Base-by-base conservation (phyloP, 768 basidiomycete genomes). In the Lactarius akahatsu region DNA sequence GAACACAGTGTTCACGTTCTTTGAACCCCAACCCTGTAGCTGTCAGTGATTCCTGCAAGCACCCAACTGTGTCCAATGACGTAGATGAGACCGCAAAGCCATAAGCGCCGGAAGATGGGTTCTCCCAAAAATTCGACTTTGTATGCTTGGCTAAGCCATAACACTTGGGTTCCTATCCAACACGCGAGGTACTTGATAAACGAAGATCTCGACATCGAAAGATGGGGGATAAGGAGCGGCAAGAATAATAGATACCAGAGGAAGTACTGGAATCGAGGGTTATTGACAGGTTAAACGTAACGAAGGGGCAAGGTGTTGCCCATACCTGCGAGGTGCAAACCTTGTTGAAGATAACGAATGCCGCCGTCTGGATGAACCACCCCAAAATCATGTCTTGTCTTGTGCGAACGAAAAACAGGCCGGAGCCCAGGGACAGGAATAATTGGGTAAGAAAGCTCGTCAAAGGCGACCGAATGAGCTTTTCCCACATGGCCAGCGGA, bases 341-440 rank as follows among this genome's bases (percentile, higher is more conserved):
- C 76, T 96, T 96, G 76, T 98, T 99, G 80, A 98, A 96, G 9
- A 94, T 78, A n/a, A 98, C 96, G 72, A 99, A 98, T 0, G 84
- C 78, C 43, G 83, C 83, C 2, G 97, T 98, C 77, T 98, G 96
- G 15, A 96, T 82, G 73, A 97, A 94, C 92, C 92, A 96, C 3
- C 90, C 82, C 69, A 95, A 90, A 9, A 86, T 81, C 3, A 98
- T 79, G 71, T 94, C 85, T 18, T 79, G 75, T 55, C 77, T 80
- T 50, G 77, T 79, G 62, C 79, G 75, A 3, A 88, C 89, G 57
- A 95, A 86, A 1, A 87, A 72, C n/a, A 96, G 75, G 2, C 96
- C 96, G 2, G 87, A 78, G 0, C 86, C 85, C 0, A 92, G 74
- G 0, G 91, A 82, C 4, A 97, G 80, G 0, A 77, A 75, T 81